Percentiles rank a stretch among this genome's conserved stretches.
phyloP scores from a whole-genome alignment of 495 filamentous ascomycete species.

The Diplogelasinospora grovesii region DNA sequence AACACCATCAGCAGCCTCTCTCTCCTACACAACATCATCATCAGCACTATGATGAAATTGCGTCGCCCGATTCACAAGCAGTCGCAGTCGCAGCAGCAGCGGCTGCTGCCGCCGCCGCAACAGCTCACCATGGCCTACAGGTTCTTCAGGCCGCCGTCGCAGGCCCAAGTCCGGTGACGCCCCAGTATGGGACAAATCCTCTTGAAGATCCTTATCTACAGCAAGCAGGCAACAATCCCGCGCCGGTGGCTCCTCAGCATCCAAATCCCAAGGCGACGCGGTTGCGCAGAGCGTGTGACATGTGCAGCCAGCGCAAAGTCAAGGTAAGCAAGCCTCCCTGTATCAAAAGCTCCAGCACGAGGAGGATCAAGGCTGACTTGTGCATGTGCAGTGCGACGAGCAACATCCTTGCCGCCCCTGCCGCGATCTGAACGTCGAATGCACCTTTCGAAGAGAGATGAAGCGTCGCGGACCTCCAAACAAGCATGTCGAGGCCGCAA shows the following conservation, averaged over 20 bases:
- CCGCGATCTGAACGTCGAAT: conserved; percentile 69
- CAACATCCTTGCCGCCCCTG: conserved; percentile 75
- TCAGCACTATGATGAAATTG: background rate
- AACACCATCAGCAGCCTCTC: conserved; percentile 1
- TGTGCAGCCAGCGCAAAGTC: conserved; percentile 78
- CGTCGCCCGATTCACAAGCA: background rate
- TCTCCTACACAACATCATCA: background rate
- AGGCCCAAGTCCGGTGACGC: conserved; percentile 15
- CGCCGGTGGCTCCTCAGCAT: conserved; percentile 17
- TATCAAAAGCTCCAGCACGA: too few species aligned
- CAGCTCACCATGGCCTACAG: conserved; percentile 39
- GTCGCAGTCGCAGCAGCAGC: conserved; percentile 15
- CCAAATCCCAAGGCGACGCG: conserved; percentile 36
- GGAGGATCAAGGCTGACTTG: conserved; percentile 8
- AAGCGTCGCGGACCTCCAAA: conserved; percentile 81
- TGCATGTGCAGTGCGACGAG: conserved; percentile 87
- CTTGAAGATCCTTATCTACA: background rate
- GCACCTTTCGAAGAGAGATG: conserved; percentile 73
- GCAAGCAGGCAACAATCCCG: too few species aligned
- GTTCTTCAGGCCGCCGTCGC: conserved; percentile 37
- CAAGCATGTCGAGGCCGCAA: conserved; percentile 71
- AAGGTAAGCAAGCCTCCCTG: conserved; percentile 53
- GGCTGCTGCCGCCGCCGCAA: conserved; percentile 17
- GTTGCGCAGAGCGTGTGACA: conserved; percentile 75
- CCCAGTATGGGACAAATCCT: too few species aligned